Conservation (phyloP, 2,329 filamentous ascomycete genomes). For the Diaporthe batatas region DNA sequence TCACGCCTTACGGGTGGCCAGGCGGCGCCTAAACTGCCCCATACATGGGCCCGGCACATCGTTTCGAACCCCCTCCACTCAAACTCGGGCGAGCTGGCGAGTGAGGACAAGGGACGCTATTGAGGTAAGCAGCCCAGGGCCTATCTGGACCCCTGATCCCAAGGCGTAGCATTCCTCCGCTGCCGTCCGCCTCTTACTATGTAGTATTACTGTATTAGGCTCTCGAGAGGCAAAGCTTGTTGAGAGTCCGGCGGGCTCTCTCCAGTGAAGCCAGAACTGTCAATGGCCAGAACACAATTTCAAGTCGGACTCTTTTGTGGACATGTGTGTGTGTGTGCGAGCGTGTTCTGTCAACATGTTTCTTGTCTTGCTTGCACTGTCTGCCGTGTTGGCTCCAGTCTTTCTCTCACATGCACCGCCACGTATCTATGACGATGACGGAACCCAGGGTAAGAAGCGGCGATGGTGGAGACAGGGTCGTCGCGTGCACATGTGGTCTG, state of each 20-base stretch:
- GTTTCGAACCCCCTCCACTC: constrained; percentile 23
- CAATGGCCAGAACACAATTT: neutral
- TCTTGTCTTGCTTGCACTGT: constrained; percentile 3
- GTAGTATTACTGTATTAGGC: too few species aligned
- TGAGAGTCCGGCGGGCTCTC: neutral
- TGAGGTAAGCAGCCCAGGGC: constrained; percentile 23
- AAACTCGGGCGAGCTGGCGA: constrained; percentile 12
- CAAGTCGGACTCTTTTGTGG: neutral
- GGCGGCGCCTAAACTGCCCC: constrained; percentile 29
- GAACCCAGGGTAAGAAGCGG: constrained; percentile 11
- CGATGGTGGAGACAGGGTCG: constrained; percentile 26
- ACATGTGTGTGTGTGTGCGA: neutral
- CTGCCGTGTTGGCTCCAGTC: constrained; percentile 26
- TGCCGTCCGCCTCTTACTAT: constrained; percentile 13
- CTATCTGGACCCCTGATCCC: constrained; percentile 23
- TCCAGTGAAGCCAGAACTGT: neutral
- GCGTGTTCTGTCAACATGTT: too few species aligned
- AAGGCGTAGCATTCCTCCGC: constrained; percentile 18
- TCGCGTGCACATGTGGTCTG: too few species aligned
- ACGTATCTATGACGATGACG: constrained; percentile 37
- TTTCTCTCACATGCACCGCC: constrained; percentile 27
- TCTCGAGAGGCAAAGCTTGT: neutral
- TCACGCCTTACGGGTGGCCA: constrained; percentile 5
- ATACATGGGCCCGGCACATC: constrained; percentile 33
- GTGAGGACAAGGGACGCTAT: neutral